Base-by-base conservation (phyloP, 805 yeast species). In the Zygoascus tannicola region DNA sequence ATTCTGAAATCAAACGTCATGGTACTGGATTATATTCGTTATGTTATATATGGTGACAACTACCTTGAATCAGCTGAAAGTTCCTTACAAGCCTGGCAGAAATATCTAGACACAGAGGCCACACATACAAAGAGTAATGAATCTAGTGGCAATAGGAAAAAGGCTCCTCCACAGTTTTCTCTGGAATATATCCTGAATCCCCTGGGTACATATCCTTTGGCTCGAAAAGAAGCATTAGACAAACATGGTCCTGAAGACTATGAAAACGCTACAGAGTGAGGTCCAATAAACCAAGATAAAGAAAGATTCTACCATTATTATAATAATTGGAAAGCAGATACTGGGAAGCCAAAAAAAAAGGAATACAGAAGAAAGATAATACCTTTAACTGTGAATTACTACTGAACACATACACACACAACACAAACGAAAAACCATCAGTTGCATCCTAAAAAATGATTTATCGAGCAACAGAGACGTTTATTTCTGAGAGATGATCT, bases 111-210 rank as follows among this genome's bases (percentile, higher is more conserved):
- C 8, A 10, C 18, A 3, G 22, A 20, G 3, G 15, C 44, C 3
- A 18, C 3, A n/a, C 35, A 12, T 3, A 20, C 8, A 7, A 15
- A 14, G 14, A 18, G 22, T 10, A 33, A 34, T 12, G 5, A 32
- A 3, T 7, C n/a, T 8, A 18, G 7, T 7, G 21, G n/a, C 4
- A 22, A 8, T 7, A 12, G 4, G 4, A 22, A 3, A 12, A 22
- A 26, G 20, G 16, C 14, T 4, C 50, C 50, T 23, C 50, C 49
- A 20, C 50, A 47, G 35, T 47, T 40, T 28, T 47, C 49, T 3
- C 44, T 47, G 36, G 50, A 47, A 19, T 47, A 47, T 21, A 43
- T 47, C 4, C 38, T 47, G 34, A 47, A 46, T 36, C 48, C 50
- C n/a, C 41, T 47, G 8, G 50, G 50, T 8, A 47, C 50, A 10